Evolutionary conservation across 495 filamentous ascomycete genomes (phyloP), one percentile per base, ranked within the genome.

Genomic region (Aspergillus cavernicola): DNA sequence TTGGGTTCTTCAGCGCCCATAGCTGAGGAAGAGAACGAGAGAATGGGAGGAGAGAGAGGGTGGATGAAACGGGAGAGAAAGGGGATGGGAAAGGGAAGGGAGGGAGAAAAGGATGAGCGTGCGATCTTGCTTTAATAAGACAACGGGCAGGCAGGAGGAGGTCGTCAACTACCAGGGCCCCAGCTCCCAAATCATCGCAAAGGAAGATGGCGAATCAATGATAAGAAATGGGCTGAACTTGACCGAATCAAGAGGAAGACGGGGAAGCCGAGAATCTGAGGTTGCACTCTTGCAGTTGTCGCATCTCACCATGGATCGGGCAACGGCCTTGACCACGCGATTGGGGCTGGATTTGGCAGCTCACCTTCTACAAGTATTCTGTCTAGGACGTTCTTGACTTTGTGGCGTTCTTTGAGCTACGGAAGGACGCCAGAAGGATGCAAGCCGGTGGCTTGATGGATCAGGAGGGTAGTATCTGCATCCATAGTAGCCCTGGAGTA

Each of bases 271-370:
- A 47, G 43, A 47, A 39, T 42, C 52, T 55, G 52, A 55, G 52
- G 52, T 55, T 49, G 46, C 52, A 54, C 23, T 54, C 20, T 55
- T 49, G 46, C 52, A 54, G 33, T 54, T 32, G 42, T 29, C 41
- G 26, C 24, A 44, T 33, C 42, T 33, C 26, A 31, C 28, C 44
- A 36, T 36, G 44, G 44, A 47, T 36, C 31, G 44, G 44, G 44
- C 44, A 47, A 47, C 44, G 44, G 43, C 2, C 13, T 22, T 26
- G 19, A n/a, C 44, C 44, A 36, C 31, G 44, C 44, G 29, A 35
- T 22, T 33, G 28, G 43, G 9, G 16, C 24, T n/a, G 16, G 16
- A n/a, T 15, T 19, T 38, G 36, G 36, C 36, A 38, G 36, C 16
- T 16, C n/a, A n/a, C n/a, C n/a, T n/a, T n/a, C n/a, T n/a, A n/a